Evolutionary conservation across 805 yeast genomes (phyloP).

Genomic region (Monosporozyma unispora): DNA sequence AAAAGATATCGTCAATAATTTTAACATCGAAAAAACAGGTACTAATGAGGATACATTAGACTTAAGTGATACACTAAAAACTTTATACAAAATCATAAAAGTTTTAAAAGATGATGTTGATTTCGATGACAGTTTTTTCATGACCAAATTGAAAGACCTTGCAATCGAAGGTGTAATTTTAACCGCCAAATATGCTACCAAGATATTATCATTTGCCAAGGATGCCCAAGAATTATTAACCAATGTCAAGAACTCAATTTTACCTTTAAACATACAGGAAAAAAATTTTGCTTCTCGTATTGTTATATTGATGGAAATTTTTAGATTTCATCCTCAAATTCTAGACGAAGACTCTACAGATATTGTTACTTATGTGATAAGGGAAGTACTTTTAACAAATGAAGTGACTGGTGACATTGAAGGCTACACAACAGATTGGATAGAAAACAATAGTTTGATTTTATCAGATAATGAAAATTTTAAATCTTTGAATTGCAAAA

Average conservation of each 20-base stretch:
- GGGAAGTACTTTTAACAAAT: slow-evolving; percentile 52
- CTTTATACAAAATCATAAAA: slow-evolving; percentile 50
- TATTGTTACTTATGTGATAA: slow-evolving; percentile 50
- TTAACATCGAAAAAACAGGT: slow-evolving; percentile 8
- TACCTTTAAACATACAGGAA: slow-evolving; percentile 41
- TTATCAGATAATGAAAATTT: slow-evolving; percentile 29
- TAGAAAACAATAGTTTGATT: slow-evolving; percentile 37
- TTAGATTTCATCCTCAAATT: slow-evolving; percentile 38
- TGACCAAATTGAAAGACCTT: slow-evolving; percentile 37
- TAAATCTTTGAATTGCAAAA: slow-evolving; percentile 38
- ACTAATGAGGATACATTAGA: slow-evolving; percentile 15
- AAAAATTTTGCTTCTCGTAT: slow-evolving; percentile 45
- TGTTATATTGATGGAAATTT: slow-evolving; percentile 51
- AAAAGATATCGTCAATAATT: slow-evolving; percentile 30
- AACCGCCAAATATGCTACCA: slow-evolving; percentile 59
- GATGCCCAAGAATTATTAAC: slow-evolving; percentile 35
- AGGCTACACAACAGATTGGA: slow-evolving; percentile 33
- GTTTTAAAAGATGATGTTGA: slow-evolving; percentile 42
- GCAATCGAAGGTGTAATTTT: slow-evolving; percentile 45
- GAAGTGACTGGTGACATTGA: slow-evolving; percentile 26
- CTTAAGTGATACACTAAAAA: slow-evolving; percentile 40
- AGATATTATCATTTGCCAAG: slow-evolving; percentile 43
- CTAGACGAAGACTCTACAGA: slow-evolving; percentile 48
- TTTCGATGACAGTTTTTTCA: slow-evolving; percentile 33
- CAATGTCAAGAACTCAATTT: slow-evolving; percentile 34